These are phyloP conservation scores for Monosporascus sp. DNA, from an alignment of 2,329 filamentous ascomycete genomes.

Conservation along the genomic window DNA sequence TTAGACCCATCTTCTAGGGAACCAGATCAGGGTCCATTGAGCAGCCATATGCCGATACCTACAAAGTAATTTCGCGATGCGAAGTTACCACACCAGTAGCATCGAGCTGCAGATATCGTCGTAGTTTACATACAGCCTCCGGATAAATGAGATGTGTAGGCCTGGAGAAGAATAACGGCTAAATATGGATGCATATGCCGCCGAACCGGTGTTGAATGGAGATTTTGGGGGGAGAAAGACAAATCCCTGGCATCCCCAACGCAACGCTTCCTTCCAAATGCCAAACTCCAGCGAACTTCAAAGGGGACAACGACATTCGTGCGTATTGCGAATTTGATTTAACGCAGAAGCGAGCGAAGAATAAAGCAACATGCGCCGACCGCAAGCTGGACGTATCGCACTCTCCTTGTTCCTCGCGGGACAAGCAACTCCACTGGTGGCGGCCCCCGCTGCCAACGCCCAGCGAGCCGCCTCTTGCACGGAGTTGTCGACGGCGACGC, in stretches of 20 bases:
- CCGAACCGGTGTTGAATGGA: neutral
- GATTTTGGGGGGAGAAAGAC: conserved; percentile 1
- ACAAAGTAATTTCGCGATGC: no score
- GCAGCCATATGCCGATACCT: no score
- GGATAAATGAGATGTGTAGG: conserved; percentile 5
- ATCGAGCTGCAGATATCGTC: conserved; percentile 1
- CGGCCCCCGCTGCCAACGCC: neutral
- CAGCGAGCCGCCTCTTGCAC: conserved; percentile 3
- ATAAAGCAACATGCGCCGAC: conserved; percentile 1
- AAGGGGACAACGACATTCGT: no score
- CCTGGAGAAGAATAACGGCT: conserved; percentile 5
- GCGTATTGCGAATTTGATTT: neutral
- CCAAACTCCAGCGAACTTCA: neutral
- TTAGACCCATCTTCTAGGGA: no score
- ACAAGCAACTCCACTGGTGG: neutral
- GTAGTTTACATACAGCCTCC: conserved; percentile 9
- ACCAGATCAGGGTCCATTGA: no score
- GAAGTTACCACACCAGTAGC: conserved; percentile 2
- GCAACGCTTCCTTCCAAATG: neutral
- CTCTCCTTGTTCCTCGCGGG: conserved; percentile 9
- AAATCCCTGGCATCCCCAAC: neutral
- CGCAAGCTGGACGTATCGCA: neutral
- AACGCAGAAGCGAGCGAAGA: neutral
- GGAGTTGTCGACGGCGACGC: conserved; percentile 6
- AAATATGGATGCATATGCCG: conserved; percentile 4